phyloP scores from a whole-genome alignment of 2,329 filamentous ascomycete genomes.

The Pseudodiploospora longispora region DNA sequence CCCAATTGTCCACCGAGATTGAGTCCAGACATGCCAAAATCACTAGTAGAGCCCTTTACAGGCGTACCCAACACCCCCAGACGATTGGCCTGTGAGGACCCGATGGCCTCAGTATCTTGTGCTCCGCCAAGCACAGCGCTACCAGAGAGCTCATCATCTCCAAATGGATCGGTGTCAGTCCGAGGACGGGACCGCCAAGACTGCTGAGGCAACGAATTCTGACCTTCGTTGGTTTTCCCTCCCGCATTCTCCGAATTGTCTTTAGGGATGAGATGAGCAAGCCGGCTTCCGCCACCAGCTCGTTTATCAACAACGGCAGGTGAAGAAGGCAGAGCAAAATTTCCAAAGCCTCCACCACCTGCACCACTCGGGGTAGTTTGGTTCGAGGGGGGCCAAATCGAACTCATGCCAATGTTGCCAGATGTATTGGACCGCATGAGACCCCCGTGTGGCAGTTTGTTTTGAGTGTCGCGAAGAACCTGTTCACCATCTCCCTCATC shows the following conservation, averaged over 20 bases:
- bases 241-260: constrained; percentile 60
- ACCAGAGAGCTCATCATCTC: constrained; percentile 53
- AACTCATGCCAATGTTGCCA: constrained; percentile 36
- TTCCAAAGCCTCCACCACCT: constrained; percentile 77
- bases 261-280: constrained; percentile 79
- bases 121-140: constrained; percentile 68
- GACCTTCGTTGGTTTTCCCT: constrained; percentile 42
- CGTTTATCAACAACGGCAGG: constrained; percentile 63
- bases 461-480: constrained; percentile 22
- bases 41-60: constrained; percentile 44
- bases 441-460: constrained; percentile 33
- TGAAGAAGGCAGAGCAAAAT: constrained; percentile 62
- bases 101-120: constrained; percentile 53
- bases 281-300: constrained; percentile 69
- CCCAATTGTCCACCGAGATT: constrained; percentile 51
- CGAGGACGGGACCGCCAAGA: constrained; percentile 54
- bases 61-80: constrained; percentile 44
- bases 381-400: constrained; percentile 39
- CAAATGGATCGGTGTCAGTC: constrained; percentile 69
- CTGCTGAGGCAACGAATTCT: constrained; percentile 29
- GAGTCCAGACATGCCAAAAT: constrained; percentile 56
- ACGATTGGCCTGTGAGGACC: constrained; percentile 21
- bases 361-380: constrained; percentile 53
- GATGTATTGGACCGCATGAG: constrained; percentile 48
- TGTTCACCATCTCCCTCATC: constrained; percentile 42